A percentile compares a stretch with the other conserved stretches of the same genome.
These are phyloP conservation scores for Ustilago tritici DNA, from an alignment of 1,284 basidiomycete species.

Conservation along the genomic window DNA sequence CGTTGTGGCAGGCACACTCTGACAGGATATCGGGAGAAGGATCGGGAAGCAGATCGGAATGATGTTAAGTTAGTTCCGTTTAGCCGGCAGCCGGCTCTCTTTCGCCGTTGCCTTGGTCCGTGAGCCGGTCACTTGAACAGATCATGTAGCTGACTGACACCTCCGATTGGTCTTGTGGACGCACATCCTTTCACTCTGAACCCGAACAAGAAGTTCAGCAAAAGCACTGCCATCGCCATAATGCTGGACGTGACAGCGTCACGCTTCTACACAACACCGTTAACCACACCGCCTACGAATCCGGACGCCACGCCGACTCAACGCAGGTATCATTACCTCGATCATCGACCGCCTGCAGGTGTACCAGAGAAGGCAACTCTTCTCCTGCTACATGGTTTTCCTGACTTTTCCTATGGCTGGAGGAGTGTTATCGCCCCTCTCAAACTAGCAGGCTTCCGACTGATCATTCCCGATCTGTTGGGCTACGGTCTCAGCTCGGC, in stretches of 20 bases:
- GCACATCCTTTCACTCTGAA: background rate
- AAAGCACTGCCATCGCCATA: background rate
- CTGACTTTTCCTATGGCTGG: conserved; percentile 55
- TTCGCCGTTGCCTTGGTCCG: conserved; percentile 5
- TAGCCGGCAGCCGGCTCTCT: background rate
- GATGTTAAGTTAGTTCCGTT: too few relatives aligned
- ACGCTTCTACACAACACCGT: conserved; percentile 56
- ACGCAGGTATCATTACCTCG: conserved; percentile 61
- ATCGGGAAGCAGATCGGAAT: background rate
- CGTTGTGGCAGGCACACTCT: background rate
- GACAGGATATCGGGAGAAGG: background rate
- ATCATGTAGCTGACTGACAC: background rate
- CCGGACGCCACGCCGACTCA: conserved; percentile 49
- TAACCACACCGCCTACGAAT: conserved; percentile 41
- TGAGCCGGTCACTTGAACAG: conserved; percentile 10
- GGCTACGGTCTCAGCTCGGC: conserved; percentile 55
- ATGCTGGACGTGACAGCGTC: conserved; percentile 46
- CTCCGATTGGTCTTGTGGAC: background rate
- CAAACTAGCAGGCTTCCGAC: conserved; percentile 45
- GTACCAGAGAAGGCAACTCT: conserved; percentile 47
- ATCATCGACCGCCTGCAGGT: conserved; percentile 43
- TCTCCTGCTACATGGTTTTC: conserved; percentile 61
- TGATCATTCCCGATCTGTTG: conserved; percentile 59
- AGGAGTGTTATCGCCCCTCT: conserved; percentile 48
- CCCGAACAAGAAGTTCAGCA: background rate